These are phyloP conservation scores for Vachellia pachyceras DNA, from an alignment of 306 rosid species.

Conservation along the genomic window DNA sequence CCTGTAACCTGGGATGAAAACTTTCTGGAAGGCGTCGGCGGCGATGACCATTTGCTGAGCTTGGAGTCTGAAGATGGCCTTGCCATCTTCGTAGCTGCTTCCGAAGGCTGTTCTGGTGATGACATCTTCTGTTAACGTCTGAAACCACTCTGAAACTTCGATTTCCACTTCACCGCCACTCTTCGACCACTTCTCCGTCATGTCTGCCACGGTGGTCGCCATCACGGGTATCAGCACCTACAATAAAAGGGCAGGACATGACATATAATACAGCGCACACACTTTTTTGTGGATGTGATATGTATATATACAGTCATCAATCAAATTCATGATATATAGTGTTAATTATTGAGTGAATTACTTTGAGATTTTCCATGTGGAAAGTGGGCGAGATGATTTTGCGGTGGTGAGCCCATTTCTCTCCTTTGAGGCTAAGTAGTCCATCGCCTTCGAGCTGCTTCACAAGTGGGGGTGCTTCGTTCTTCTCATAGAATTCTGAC, in stretches of 20 bases:
- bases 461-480: slow-evolving; percentile 93
- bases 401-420: slow-evolving; percentile 94
- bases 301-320: too few species aligned
- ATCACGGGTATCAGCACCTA: slow-evolving; percentile 85
- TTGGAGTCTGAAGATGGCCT: slow-evolving; percentile 78
- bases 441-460: slow-evolving; percentile 98
- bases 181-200: slow-evolving; percentile 78
- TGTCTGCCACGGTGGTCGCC: slow-evolving; percentile 72
- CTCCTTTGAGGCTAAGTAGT: slow-evolving; percentile 90
- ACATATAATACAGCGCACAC: too few species aligned
- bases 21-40: slow-evolving; percentile 85
- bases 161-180: slow-evolving; percentile 77
- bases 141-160: slow-evolving; percentile 87
- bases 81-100: slow-evolving; percentile 91
- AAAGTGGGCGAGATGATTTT: slow-evolving; percentile 89
- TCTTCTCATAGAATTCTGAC: slow-evolving; percentile 84
- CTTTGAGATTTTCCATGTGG: slow-evolving; percentile 93
- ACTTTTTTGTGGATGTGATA: neutral
- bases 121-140: slow-evolving; percentile 76
- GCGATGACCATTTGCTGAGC: slow-evolving; percentile 82
- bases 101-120: slow-evolving; percentile 84
- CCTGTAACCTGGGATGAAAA: slow-evolving; percentile 96
- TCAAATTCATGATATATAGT: too few species aligned
- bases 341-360: slow-evolving; percentile 30
- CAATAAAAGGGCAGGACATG: neutral